Evolutionary conservation across 768 basidiomycete genomes (phyloP).

Genomic region (Lentinula raphanica): DNA sequence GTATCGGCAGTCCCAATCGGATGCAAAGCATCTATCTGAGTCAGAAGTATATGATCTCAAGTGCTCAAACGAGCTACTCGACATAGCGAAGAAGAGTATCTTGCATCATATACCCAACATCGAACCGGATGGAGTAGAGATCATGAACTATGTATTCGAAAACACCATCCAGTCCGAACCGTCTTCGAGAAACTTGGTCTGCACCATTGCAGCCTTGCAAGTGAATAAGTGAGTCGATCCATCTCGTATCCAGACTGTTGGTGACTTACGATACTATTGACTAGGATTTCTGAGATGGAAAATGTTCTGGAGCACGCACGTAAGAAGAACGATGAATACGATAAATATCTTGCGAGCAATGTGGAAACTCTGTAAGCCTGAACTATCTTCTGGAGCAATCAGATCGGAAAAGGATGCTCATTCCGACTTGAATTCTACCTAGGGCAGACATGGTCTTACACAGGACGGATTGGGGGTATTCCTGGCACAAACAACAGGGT

Average conservation of each 20-base stretch:
- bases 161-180: neutral
- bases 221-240: neutral
- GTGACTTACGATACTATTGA: neutral
- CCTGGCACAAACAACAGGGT: neutral
- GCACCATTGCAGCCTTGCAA: slow-evolving; percentile 1
- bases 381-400: too few species aligned
- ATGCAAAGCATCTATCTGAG: neutral
- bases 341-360: neutral
- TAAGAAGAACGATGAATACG: neutral
- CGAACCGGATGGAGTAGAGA: neutral
- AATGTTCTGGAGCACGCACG: neutral
- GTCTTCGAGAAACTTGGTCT: neutral
- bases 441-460: neutral
- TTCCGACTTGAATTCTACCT: neutral
- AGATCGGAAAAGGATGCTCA: too few species aligned
- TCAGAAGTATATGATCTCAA: neutral
- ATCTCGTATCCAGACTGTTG: neutral
- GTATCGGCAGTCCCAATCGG: neutral
- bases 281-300: neutral
- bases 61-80: neutral
- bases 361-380: neutral
- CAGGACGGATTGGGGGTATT: neutral
- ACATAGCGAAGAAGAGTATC: neutral
- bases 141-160: slow-evolving; percentile 1
- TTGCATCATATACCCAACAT: neutral